Base-by-base conservation (phyloP, 306 rosid genomes). In the Malus fusca region DNA sequence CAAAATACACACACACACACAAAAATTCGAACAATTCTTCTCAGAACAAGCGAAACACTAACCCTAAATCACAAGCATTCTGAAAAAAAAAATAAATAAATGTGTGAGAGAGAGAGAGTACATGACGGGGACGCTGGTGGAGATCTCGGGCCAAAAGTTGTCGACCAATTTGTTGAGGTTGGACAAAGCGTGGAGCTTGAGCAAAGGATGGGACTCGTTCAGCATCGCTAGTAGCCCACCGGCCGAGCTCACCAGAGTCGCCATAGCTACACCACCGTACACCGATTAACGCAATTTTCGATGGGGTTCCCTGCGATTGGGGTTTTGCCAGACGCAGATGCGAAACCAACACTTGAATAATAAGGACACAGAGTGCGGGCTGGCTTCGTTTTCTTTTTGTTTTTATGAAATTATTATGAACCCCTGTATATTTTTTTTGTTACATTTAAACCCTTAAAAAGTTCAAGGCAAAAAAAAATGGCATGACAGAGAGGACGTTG, bases 161-260 rank as follows among this genome's bases (percentile, higher is more conserved):
- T 95, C 97, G 9, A 92, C 99, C 82, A 89, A 77, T 53, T 89
- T 90, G 90, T 89, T 92, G 85, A 92, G 97, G 84, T 90, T 92
- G 28, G 92, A 88, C 69, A 95, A 96, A 75, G 99, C 97, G 70
- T 92, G 90, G 70, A 89, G 90, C 90, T 92, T 95, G 69, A 95
- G 97, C 40, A 75, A 59, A 2, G 97, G 97, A 81, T 89, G 97
- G 15, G 84, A 11, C 86, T 95, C 99, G 82, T 89, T 87, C 40
- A 95, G 93, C 99, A 95, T 95, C 78, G 97, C 99, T 78, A 92
- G 84, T 80, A 95, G 88, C 48, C 99, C 99, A 73, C 97, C 96
- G 2, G 97, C 99, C 56, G 97, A 95, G 79, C 97, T 92, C 63
- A 92, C 97, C 79, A 87, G 42, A 40, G 93, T 87, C 61, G 91